Evolutionary conservation across 768 basidiomycete genomes (phyloP).

Genomic region (Glaciozyma martinii): DNA sequence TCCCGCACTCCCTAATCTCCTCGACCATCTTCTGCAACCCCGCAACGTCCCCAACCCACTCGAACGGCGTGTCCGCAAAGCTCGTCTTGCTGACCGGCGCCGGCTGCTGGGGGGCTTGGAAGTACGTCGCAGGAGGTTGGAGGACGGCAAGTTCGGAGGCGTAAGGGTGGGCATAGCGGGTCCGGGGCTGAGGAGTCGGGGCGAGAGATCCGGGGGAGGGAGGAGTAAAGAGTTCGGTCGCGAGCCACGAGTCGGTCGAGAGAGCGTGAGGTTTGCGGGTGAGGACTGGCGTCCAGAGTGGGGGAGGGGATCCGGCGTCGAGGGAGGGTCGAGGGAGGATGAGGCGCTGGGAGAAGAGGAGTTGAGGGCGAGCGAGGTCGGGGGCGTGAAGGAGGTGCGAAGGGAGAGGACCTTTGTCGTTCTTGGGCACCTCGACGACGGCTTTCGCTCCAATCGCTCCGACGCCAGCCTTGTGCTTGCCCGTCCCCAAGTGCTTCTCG

Average conservation of each 20-base stretch:
- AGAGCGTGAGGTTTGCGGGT: constrained; percentile 26
- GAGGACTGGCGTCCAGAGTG: constrained; percentile 61
- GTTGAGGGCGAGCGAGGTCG: constrained; percentile 71
- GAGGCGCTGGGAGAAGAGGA: constrained; percentile 52
- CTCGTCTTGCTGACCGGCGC: constrained; percentile 33
- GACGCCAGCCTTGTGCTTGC: constrained; percentile 44
- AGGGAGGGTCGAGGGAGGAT: constrained; percentile 15
- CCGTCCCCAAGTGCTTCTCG: constrained; percentile 65
- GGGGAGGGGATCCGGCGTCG: constrained; percentile 21
- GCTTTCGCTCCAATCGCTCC: constrained; percentile 21
- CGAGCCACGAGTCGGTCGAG: constrained; percentile 48
- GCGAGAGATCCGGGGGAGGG: constrained; percentile 5
- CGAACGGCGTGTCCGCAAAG: constrained; percentile 60
- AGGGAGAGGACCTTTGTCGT: constrained; percentile 10
- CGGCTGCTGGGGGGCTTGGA: constrained; percentile 24
- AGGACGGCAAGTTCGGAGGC: constrained; percentile 19
- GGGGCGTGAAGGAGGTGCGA: constrained; percentile 58
- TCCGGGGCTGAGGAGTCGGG: constrained; percentile 1
- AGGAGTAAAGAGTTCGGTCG: constrained; percentile 46
- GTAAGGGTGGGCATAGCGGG: constrained; percentile 28
- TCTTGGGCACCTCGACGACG: constrained; percentile 21
- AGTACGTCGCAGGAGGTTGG: constrained; percentile 7
- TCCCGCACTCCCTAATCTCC: constrained; percentile 43
- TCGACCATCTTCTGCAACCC: constrained; percentile 57
- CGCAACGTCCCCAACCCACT: constrained; percentile 56